Evolutionary conservation across 202 grass and related monocot species (phyloP).

Genomic region (Miscanthus sacchariflorus): DNA sequence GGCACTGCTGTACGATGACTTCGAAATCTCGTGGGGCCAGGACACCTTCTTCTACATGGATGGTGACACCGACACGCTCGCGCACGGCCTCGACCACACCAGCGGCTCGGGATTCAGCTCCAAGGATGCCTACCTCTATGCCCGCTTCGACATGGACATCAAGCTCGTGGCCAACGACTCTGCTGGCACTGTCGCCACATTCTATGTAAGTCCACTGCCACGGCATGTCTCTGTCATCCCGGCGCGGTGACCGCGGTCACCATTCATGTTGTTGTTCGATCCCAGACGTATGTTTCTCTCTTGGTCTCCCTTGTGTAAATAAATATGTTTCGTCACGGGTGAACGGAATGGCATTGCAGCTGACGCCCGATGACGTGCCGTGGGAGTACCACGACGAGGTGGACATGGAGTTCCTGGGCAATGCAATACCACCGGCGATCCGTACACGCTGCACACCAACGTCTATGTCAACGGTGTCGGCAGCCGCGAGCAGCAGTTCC

Average conservation of each 20-base stretch:
- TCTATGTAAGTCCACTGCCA: not conserved
- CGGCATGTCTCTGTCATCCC: not conserved
- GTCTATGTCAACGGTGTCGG: slow-evolving; percentile 50
- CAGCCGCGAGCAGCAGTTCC: slow-evolving; percentile 52
- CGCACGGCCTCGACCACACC: slow-evolving; percentile 46
- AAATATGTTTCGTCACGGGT: too few species aligned
- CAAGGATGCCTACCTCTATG: slow-evolving; percentile 50
- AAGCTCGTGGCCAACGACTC: slow-evolving; percentile 54
- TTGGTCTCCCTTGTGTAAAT: too few species aligned
- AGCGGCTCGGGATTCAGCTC: slow-evolving; percentile 48
- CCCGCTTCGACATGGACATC: slow-evolving; percentile 59
- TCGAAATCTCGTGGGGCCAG: slow-evolving; percentile 31
- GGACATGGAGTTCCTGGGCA: slow-evolving; percentile 67
- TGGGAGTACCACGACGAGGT: slow-evolving; percentile 61
- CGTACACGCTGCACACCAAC: slow-evolving; percentile 58
- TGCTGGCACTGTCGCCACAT: slow-evolving; percentile 50
- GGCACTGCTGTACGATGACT: not conserved
- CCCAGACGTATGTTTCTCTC: not conserved
- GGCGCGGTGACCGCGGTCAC: not conserved
- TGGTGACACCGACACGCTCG: slow-evolving; percentile 13
- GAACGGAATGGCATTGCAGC: not conserved
- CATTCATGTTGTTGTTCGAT: not conserved
- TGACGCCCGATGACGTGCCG: slow-evolving; percentile 21
- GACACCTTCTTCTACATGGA: slow-evolving; percentile 54
- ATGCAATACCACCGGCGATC: slow-evolving; percentile 51